phyloP scores from a whole-genome alignment of 2,329 filamentous ascomycete species.

The Talaromyces sp. region DNA sequence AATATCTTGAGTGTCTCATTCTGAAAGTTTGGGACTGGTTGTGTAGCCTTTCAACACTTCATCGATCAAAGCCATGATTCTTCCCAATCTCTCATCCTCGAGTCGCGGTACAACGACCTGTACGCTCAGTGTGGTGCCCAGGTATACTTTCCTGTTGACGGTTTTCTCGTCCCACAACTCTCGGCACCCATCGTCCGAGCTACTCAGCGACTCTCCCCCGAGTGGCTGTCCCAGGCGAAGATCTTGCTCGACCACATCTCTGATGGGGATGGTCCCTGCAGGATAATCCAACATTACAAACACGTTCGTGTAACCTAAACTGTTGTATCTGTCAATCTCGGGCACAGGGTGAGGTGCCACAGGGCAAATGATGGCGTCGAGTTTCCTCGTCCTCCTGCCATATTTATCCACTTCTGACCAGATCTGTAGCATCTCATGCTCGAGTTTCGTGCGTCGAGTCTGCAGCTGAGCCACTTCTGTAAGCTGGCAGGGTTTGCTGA shows the following conservation, averaged over 20 bases:
- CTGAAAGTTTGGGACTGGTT: background rate
- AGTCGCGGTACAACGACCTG: constrained; percentile 39
- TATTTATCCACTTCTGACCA: constrained; percentile 42
- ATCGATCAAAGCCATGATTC: constrained; percentile 5
- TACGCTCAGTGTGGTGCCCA: constrained; percentile 51
- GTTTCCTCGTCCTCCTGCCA: constrained; percentile 18
- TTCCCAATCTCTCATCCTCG: background rate
- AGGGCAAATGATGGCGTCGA: constrained; percentile 61
- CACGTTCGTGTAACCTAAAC: constrained; percentile 56
- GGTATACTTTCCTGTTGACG: constrained; percentile 50
- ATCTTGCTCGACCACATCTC: constrained; percentile 47
- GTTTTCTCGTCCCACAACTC: constrained; percentile 50
- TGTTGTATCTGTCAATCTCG: constrained; percentile 58
- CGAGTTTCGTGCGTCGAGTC: constrained; percentile 47
- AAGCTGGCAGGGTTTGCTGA: constrained; percentile 43
- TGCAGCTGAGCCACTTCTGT: constrained; percentile 50
- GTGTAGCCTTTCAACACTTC: background rate
- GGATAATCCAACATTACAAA: constrained; percentile 61
- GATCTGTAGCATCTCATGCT: constrained; percentile 53
- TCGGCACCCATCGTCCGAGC: constrained; percentile 58
- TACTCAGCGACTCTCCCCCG: constrained; percentile 38
- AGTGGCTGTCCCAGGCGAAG: constrained; percentile 37
- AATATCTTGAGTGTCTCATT: background rate
- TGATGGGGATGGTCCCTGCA: constrained; percentile 52
- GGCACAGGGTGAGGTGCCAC: constrained; percentile 61